These are phyloP conservation scores for Ceratobasidium sp. DNA, from an alignment of 1,284 basidiomycete species.

Conservation along the genomic window DNA sequence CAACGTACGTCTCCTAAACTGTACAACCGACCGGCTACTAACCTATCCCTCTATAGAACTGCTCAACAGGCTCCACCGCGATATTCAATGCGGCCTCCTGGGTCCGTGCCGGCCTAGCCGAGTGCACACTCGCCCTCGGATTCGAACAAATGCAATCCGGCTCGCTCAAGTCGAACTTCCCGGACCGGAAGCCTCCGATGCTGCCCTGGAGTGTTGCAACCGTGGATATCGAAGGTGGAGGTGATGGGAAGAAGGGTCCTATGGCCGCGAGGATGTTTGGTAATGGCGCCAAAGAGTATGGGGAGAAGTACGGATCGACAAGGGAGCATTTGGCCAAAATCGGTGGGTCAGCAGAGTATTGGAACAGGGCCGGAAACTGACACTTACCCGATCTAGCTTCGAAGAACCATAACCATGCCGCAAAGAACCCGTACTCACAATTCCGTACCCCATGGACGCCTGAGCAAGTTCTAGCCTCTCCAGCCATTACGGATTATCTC, in stretches of 20 bases:
- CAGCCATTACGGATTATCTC: constrained; percentile 73
- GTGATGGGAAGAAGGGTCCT: constrained; percentile 68
- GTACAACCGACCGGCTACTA: background rate
- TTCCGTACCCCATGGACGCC: constrained; percentile 78
- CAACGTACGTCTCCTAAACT: constrained; percentile 53
- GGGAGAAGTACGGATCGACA: constrained; percentile 73
- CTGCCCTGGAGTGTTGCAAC: constrained; percentile 55
- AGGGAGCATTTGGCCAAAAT: constrained; percentile 77
- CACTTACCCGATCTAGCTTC: constrained; percentile 57
- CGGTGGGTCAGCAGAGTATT: constrained; percentile 53
- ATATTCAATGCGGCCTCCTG: constrained; percentile 71
- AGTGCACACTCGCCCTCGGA: constrained; percentile 82
- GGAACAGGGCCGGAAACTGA: background rate
- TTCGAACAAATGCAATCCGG: constrained; percentile 89
- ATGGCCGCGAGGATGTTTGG: constrained; percentile 76
- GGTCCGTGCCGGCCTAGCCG: constrained; percentile 71
- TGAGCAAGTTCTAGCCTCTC: constrained; percentile 68
- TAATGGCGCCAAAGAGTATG: constrained; percentile 81
- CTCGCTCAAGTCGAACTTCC: constrained; percentile 71
- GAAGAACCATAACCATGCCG: constrained; percentile 84
- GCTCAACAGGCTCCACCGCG: constrained; percentile 73
- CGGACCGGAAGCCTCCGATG: constrained; percentile 70
- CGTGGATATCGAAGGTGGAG: constrained; percentile 63
- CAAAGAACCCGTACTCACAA: constrained; percentile 86
- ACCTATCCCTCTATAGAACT: constrained; percentile 54